Base-by-base conservation (phyloP, 495 filamentous ascomycete species). In the Clavariopsis aquatica region DNA sequence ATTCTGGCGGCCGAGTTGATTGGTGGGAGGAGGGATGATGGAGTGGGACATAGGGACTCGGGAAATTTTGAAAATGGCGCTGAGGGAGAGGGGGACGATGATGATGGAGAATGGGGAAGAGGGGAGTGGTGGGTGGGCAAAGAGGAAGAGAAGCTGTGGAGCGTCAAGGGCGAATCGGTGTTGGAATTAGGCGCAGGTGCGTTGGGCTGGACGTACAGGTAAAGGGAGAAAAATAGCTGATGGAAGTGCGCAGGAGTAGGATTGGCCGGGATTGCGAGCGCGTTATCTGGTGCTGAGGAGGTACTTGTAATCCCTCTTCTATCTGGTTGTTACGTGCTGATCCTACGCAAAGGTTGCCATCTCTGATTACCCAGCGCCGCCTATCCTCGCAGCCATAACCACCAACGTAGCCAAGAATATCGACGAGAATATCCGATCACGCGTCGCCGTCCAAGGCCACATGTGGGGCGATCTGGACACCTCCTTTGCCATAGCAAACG, bases 351-450 rank as follows among this genome's bases (percentile, higher is more conserved):
- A 75, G 64, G 62, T 71, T n/a, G 78, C 83, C 1, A 79, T 89
- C 54, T 87, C 88, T 1, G 93, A 96, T 74, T 95, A 94, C 70
- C 92, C 92, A 0, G 83, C 74, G 0, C 77, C 81, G 0, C 80
- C 79, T 17, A 79, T 96, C 5, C 70, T 89, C 5, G 73, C 76
- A 17, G 87, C 86, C 28, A 81, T 93, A 26, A 65, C 73, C 10
- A 75, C 72, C 20, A 96, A 96, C 72, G 78, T 90, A 2, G 64
- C 74, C 17, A 72, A 72, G 27, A 89, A 89, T 54, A 52, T 89
- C 0, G 70, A 71, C 0, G 7, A 49, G 1, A n/a, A 54, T 17
- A 47, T 75, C 57, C 24, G 34, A 41, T n/a, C 69, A 62, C 3
- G 62, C 5, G 71, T 84, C 17, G 56, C 69, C 0, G 81, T 91